Conservation (phyloP, 2,329 filamentous ascomycete species). For the Diaporthe batatas region DNA sequence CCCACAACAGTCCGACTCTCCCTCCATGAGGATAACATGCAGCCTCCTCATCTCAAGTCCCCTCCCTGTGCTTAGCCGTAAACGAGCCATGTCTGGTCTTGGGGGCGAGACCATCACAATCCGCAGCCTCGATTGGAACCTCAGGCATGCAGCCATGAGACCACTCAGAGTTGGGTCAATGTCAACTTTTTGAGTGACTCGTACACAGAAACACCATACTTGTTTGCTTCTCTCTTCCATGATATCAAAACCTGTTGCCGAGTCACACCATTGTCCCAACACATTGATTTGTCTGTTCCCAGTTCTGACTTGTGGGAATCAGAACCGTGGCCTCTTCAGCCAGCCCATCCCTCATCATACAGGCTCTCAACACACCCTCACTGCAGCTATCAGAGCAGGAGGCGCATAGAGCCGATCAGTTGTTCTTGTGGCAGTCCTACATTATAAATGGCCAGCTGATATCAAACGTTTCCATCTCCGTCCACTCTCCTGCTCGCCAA, state of each 20-base stretch:
- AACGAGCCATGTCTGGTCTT: neutral
- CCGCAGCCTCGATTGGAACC: neutral
- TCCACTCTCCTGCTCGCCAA: neutral
- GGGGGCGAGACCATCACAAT: neutral
- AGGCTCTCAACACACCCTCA: neutral
- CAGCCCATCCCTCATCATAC: neutral
- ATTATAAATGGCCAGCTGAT: constrained; percentile 4
- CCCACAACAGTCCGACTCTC: neutral
- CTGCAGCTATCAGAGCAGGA: neutral
- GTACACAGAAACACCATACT: neutral
- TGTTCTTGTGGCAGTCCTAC: neutral
- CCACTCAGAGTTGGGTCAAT: neutral
- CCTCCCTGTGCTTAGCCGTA: neutral
- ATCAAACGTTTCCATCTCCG: neutral
- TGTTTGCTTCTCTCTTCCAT: neutral
- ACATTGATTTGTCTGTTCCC: neutral
- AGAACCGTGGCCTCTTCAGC: neutral
- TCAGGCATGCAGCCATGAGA: neutral
- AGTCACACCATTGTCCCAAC: neutral
- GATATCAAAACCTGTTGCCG: neutral
- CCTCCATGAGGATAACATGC: neutral
- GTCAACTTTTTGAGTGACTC: neutral
- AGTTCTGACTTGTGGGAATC: neutral
- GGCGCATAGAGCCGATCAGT: neutral
- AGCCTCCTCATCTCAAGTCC: neutral